A percentile compares a stretch with the other conserved stretches of the same genome.
phyloP scores from a whole-genome alignment of 345 rosid species.

The Salix caprea region DNA sequence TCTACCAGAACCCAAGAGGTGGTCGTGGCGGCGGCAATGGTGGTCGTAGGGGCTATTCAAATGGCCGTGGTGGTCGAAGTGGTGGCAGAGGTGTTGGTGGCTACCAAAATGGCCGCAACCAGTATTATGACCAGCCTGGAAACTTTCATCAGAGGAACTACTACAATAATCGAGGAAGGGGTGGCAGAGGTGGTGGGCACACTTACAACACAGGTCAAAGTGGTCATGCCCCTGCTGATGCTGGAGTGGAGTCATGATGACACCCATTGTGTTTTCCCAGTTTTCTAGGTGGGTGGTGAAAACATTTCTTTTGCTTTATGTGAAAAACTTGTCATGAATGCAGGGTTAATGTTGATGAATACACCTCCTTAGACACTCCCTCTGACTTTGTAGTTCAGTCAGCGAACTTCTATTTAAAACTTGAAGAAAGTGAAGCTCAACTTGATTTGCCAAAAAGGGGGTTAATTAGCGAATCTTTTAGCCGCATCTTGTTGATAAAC shows the following conservation, averaged over 20 bases:
- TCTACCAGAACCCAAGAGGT: slow-evolving; percentile 64
- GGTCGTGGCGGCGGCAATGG: slow-evolving; percentile 58
- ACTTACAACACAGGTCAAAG: slow-evolving; percentile 42
- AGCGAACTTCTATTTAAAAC: background rate
- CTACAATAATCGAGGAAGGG: slow-evolving; percentile 59
- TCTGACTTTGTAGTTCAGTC: background rate
- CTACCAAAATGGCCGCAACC: slow-evolving; percentile 64
- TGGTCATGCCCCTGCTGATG: slow-evolving; percentile 44
- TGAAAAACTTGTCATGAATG: slow-evolving; percentile 3
- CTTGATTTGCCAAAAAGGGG: background rate
- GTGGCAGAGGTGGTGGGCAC: slow-evolving; percentile 52
- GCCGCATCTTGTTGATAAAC: background rate
- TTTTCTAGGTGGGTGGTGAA: slow-evolving; percentile 8
- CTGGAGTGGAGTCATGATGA: slow-evolving; percentile 45
- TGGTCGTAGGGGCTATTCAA: slow-evolving; percentile 60
- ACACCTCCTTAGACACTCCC: slow-evolving; percentile 6
- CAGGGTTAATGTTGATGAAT: slow-evolving; percentile 1
- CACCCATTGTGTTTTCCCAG: background rate
- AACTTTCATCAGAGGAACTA: slow-evolving; percentile 65
- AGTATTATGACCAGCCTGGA: slow-evolving; percentile 58
- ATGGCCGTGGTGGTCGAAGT: slow-evolving; percentile 69
- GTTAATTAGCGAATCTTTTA: background rate
- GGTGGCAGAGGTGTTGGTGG: slow-evolving; percentile 58
- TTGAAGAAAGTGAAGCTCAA: background rate
- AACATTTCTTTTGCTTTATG: slow-evolving; percentile 1